Base-by-base conservation (phyloP, 768 basidiomycete species). In the Xerocomus brunneocitrinus region DNA sequence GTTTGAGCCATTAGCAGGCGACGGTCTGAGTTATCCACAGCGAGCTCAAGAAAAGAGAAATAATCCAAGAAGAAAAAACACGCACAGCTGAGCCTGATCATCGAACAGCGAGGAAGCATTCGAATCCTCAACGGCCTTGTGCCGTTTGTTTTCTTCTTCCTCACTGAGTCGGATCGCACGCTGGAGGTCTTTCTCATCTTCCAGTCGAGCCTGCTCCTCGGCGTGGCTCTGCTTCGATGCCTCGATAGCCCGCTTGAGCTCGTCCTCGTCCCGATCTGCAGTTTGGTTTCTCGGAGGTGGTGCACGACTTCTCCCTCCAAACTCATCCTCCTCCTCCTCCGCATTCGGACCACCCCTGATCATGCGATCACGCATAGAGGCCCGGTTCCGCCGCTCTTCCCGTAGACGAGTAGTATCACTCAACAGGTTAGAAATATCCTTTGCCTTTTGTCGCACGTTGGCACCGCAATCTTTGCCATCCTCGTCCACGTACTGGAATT, bases 361-460 rank as follows among this genome's bases (percentile, higher is more conserved):
- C 93, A 99, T 93, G 25, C 95, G 83, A 75, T 98, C 93, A 31
- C 93, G 84, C 97, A 99, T 98, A 47, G 80, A 77, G 3, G 95
- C 93, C 24, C 94, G 79, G 38, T 83, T 79, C 14, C 85, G 79
- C 31, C 97, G 82, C 68, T 95, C 94, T 58, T 90, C 84, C 10
- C 91, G 81, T 44, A 99, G 79, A 8, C 97, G 84, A 2, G 76
- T 72, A 51, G 95, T 85, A 66, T 99, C 97, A 67, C 82, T 79
- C 27, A 99, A 79, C 12, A 98, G 81, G 65, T 93, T 94, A 34
- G 93, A 94, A 70, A 99, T 98, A 61, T 98, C 97, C 68, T 99
- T 98, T 12, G 97, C 97, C 72, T 95, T 94, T 69, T 95, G 91
- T 24, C 92, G 83, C 14, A 95, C 91, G 70, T 98, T 99, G n/a